These are phyloP conservation scores for Pythium oligandrum DNA, from an alignment of 352 stramenopile species.

Conservation along the genomic window DNA sequence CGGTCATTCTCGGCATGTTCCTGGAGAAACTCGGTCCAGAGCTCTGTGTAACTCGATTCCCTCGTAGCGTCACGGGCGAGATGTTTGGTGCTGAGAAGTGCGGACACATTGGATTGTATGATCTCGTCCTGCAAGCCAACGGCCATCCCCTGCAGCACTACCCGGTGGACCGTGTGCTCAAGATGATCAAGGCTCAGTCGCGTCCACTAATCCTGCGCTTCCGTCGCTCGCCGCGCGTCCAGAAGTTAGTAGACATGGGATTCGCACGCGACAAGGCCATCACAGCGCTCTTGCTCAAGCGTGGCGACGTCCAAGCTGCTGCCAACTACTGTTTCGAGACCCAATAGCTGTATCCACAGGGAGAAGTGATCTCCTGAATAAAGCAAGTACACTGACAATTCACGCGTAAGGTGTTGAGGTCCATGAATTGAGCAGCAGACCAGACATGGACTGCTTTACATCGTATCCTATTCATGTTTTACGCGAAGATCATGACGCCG, in stretches of 20 bases:
- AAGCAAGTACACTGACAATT: slow-evolving; percentile 1
- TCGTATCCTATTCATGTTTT: neutral
- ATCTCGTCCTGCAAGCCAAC: slow-evolving; percentile 72
- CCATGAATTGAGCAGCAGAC: no score
- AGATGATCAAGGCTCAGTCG: slow-evolving; percentile 82
- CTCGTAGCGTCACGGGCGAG: slow-evolving; percentile 50
- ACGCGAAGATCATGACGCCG: slow-evolving; percentile 30
- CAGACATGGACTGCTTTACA: no score
- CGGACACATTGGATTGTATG: slow-evolving; percentile 65
- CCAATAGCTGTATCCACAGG: slow-evolving; percentile 1
- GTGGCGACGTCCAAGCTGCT: slow-evolving; percentile 57
- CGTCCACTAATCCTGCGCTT: slow-evolving; percentile 78
- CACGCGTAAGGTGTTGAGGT: neutral
- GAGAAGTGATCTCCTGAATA: neutral
- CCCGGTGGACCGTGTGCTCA: slow-evolving; percentile 71
- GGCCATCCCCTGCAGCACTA: slow-evolving; percentile 81
- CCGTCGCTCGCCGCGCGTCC: slow-evolving; percentile 53
- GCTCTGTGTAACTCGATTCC: slow-evolving; percentile 76
- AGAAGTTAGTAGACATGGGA: slow-evolving; percentile 74
- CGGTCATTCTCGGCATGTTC: slow-evolving; percentile 74
- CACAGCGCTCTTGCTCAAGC: slow-evolving; percentile 42
- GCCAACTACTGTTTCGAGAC: slow-evolving; percentile 67
- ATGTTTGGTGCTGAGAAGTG: slow-evolving; percentile 76
- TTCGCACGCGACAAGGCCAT: slow-evolving; percentile 47
- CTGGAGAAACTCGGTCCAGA: slow-evolving; percentile 72